phyloP scores from a whole-genome alignment of 1,139 yeast species.

The Suhomyces chickasaworum region DNA sequence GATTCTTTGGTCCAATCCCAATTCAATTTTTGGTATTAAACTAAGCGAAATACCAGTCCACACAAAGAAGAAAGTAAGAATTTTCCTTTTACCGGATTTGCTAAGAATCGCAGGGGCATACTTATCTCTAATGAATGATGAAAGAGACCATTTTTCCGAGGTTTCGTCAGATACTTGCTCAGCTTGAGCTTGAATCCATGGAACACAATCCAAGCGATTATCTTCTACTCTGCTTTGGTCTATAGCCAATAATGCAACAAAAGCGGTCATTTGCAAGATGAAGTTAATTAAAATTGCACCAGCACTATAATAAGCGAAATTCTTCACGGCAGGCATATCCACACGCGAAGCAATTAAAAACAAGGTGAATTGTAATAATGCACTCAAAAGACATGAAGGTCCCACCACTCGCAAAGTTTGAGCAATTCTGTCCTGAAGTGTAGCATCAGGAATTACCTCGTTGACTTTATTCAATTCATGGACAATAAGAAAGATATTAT shows the following conservation, averaged over 20 bases:
- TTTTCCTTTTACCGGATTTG: conserved; percentile 46
- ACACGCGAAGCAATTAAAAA: conserved; percentile 79
- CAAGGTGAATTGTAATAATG: conserved; percentile 74
- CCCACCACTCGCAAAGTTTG: conserved; percentile 73
- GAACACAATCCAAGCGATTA: conserved; percentile 60
- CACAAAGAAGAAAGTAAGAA: conserved; percentile 55
- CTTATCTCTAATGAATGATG: conserved; percentile 24
- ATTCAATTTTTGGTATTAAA: conserved; percentile 64
- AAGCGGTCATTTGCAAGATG: conserved; percentile 75
- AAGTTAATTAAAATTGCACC: conserved; percentile 82
- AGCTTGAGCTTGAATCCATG: conserved; percentile 37
- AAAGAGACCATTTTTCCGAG: conserved; percentile 30
- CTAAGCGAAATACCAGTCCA: conserved; percentile 72
- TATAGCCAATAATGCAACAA: conserved; percentile 68
- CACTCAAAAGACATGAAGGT: conserved; percentile 81
- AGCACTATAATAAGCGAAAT: conserved; percentile 89
- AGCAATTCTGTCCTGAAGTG: conserved; percentile 57
- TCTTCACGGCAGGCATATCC: conserved; percentile 92
- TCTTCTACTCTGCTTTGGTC: conserved; percentile 67
- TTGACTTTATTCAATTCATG: conserved; percentile 70
- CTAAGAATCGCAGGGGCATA: conserved; percentile 63
- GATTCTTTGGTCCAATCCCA: conserved; percentile 86
- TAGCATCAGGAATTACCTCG: conserved; percentile 40
- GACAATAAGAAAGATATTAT: conserved; percentile 82
- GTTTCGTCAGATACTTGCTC: conserved; percentile 15